Conservation (phyloP, 75 land plant species). For the Picea glauca region DNA sequence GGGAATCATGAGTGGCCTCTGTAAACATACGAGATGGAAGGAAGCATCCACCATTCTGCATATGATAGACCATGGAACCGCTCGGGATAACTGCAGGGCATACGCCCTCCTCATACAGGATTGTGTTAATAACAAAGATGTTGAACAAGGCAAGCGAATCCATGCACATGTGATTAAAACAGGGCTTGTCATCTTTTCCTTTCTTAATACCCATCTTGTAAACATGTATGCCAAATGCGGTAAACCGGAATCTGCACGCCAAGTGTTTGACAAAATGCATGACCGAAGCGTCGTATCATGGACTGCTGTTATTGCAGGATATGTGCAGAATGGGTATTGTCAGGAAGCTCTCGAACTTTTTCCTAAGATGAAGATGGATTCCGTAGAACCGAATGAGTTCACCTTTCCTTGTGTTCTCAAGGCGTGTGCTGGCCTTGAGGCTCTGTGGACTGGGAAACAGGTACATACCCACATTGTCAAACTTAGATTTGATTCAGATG, state of each 20-base stretch:
- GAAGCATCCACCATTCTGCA: too few species aligned
- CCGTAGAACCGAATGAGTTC: background rate
- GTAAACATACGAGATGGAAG: too few species aligned
- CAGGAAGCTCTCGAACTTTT: background rate
- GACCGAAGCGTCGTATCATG: conserved; percentile 16
- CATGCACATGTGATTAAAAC: background rate
- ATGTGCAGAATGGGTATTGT: background rate
- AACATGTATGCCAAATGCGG: conserved; percentile 15
- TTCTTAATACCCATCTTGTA: background rate
- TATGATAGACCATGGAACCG: too few species aligned
- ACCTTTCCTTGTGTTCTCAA: conserved; percentile 9
- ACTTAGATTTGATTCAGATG: conserved; percentile 9
- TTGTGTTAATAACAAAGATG: background rate
- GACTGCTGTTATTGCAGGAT: conserved; percentile 17
- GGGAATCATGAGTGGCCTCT: too few species aligned
- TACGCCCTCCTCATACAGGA: background rate
- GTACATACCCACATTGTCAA: background rate
- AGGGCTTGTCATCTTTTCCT: background rate
- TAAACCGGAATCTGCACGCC: conserved; percentile 10
- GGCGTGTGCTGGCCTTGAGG: conserved; percentile 9
- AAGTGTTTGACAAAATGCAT: conserved; percentile 34
- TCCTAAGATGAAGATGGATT: background rate
- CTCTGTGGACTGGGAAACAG: background rate
- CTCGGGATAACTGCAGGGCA: background rate
- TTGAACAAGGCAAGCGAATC: background rate